Evolutionary conservation across 495 filamentous ascomycete genomes (phyloP).

Genomic region (Hypoxylon trugodes): DNA sequence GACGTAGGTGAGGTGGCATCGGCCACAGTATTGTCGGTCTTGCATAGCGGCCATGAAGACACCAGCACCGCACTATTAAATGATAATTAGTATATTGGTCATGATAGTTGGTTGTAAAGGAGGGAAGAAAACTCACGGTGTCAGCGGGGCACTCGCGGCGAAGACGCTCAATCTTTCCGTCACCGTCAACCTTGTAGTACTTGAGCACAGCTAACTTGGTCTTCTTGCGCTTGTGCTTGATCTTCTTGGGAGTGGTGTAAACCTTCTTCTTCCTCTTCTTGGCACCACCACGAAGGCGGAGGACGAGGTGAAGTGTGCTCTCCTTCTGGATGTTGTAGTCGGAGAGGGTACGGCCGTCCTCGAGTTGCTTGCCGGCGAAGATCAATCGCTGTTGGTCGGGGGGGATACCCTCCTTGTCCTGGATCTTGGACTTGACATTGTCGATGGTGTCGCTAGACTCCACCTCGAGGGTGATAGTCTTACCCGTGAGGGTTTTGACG

Average conservation of each 20-base stretch:
- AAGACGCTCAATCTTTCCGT: constrained; percentile 99
- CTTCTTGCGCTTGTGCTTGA: constrained; percentile 99
- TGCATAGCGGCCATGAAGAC: constrained; percentile 99
- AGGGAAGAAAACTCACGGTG: constrained; percentile 70
- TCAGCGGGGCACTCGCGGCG: constrained; percentile 94
- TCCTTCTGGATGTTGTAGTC: constrained; percentile 99
- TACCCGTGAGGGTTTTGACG: constrained; percentile 99
- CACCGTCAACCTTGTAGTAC: constrained; percentile 99
- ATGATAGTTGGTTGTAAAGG: neutral
- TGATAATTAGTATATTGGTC: constrained; percentile 32
- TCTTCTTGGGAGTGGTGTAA: constrained; percentile 99
- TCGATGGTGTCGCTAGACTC: constrained; percentile 99
- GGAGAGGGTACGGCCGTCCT: constrained; percentile 98
- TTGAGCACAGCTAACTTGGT: constrained; percentile 99
- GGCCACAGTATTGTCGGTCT: constrained; percentile 99
- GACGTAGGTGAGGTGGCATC: constrained; percentile 99
- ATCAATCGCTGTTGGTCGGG: constrained; percentile 99
- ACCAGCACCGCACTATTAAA: constrained; percentile 89
- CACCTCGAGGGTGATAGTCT: constrained; percentile 99
- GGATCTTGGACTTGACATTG: constrained; percentile 95
- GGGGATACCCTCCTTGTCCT: constrained; percentile 99
- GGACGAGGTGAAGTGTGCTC: constrained; percentile 97
- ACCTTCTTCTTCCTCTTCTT: constrained; percentile 99
- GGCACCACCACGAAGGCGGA: constrained; percentile 94
- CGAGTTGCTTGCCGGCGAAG: constrained; percentile 99